phyloP scores from a whole-genome alignment of 805 yeast genomes.

The Barnettozyma sp. region DNA sequence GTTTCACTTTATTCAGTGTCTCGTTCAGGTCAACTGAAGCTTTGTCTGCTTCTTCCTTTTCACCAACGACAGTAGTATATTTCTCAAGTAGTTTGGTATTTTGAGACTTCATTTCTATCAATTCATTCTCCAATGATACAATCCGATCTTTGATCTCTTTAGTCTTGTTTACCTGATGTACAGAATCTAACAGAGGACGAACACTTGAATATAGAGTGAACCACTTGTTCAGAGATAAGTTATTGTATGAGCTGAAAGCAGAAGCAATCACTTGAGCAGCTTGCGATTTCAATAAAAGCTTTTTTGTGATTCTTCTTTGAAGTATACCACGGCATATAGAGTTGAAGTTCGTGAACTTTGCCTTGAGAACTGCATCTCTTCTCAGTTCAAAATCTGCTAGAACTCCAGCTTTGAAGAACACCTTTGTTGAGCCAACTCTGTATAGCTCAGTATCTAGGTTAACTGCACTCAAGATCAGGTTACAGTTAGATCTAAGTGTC shows the following conservation, averaged over 20 bases:
- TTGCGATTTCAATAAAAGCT: slow-evolving; percentile 50
- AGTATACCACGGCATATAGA: slow-evolving; percentile 58
- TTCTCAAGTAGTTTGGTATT: slow-evolving; percentile 25
- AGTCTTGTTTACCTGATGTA: slow-evolving; percentile 51
- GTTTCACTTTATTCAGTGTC: too few relatives aligned
- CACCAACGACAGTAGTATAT: slow-evolving; percentile 30
- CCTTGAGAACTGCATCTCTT: slow-evolving; percentile 58
- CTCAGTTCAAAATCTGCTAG: slow-evolving; percentile 79
- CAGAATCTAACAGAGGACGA: slow-evolving; percentile 68
- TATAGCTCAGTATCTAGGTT: slow-evolving; percentile 68
- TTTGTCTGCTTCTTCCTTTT: slow-evolving; percentile 31
- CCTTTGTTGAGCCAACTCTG: slow-evolving; percentile 88
- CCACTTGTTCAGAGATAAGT: slow-evolving; percentile 63
- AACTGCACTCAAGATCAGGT: slow-evolving; percentile 55
- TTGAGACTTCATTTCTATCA: slow-evolving; percentile 32
- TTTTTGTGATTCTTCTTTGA: slow-evolving; percentile 42
- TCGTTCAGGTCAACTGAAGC: neutral
- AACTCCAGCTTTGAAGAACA: slow-evolving; percentile 95
- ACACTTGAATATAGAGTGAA: slow-evolving; percentile 60
- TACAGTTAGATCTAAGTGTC: slow-evolving; percentile 62
- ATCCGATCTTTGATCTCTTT: slow-evolving; percentile 53
- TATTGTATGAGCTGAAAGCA: slow-evolving; percentile 49
- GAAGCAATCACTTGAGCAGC: slow-evolving; percentile 64
- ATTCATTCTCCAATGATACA: slow-evolving; percentile 40
- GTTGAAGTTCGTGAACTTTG: slow-evolving; percentile 54